phyloP scores from a whole-genome alignment of 257 asterid species.

The Fraxinus pennsylvanica region DNA sequence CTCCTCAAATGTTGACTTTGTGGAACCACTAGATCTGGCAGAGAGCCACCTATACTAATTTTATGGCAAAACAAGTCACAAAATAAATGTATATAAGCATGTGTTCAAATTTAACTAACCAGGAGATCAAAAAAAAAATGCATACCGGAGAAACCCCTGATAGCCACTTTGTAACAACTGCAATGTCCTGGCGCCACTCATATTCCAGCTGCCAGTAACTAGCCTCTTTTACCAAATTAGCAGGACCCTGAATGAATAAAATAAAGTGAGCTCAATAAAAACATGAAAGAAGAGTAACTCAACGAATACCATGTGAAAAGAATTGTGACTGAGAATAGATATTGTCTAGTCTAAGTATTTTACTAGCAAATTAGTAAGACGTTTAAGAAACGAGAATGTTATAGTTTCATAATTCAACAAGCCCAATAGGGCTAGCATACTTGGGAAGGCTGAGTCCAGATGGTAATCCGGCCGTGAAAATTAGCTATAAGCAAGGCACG shows the following conservation, averaged over 20 bases:
- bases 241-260: slow-evolving; percentile 65
- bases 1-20: slow-evolving; percentile 87
- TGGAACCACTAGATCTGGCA: slow-evolving; percentile 65
- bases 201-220: slow-evolving; percentile 96
- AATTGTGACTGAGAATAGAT: slow-evolving; percentile 13
- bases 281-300: neutral
- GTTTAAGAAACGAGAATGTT: slow-evolving; percentile 19
- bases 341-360: slow-evolving; percentile 17
- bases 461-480: slow-evolving; percentile 92
- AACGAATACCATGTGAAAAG: neutral
- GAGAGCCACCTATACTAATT: slow-evolving; percentile 99
- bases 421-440: slow-evolving; percentile 44
- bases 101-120: slow-evolving; percentile 19
- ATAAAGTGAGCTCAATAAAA: slow-evolving; percentile 23
- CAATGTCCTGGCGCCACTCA: slow-evolving; percentile 99
- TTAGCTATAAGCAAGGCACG: slow-evolving; percentile 92
- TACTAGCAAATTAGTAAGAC: neutral
- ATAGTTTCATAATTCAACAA: slow-evolving; percentile 13
- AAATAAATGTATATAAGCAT: slow-evolving; percentile 8
- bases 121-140: slow-evolving; percentile 30
- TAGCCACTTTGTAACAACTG: slow-evolving; percentile 96
- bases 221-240: slow-evolving; percentile 85
- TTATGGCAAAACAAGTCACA: slow-evolving; percentile 41
- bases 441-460: slow-evolving; percentile 97
- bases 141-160: slow-evolving; percentile 98